Base-by-base conservation (phyloP, 805 yeast species). In the Starmerella sirachaensis region DNA sequence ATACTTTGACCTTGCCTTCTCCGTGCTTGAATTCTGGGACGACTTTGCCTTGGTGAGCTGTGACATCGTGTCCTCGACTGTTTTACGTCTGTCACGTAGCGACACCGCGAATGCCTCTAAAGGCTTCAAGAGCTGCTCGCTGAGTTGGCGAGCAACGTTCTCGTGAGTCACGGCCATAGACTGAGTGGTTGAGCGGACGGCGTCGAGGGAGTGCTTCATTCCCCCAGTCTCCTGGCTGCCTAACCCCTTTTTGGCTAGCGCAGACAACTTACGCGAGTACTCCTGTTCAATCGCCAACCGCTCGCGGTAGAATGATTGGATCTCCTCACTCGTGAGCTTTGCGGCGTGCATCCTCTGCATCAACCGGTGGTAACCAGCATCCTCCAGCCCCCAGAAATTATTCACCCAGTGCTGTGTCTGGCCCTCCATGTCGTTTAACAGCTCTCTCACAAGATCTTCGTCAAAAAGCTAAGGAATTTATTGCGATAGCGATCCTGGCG, bases 271-370 rank as follows among this genome's bases (percentile, higher is more conserved):
- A 38, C 70, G 68, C 26, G 76, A 60, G 51, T 80, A 81, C 18
- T 84, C 94, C 43, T 74, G 78, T 50, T 83, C 94, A 27, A 84
- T 68, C 12, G 70, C 62, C 1, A 70, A 60, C 26, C 67, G 51
- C 40, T 75, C 80, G 41, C 63, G 68, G 56, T 72, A 73, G 44
- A 68, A 73, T 1, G 51, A 47, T 7, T 61, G 53, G 13, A 76
- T 50, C 21, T 66, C 70, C 20, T 72, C 75, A 33, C 71, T 57
- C 1, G 91, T 76, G 32, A 65, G 67, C 28, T 70, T 63, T 7
- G 84, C 72, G 41, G 71, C 66, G 47, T 70, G 68, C 63, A 78
- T 68, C 41, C 76, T 69, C 43, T 63, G 66, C 36, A 71, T 65
- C 14, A 83, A 58, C 9, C 66, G 63, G 11, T 60, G 61, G 30